Evolutionary conservation across 305 asterid species (phyloP).

Genomic region (Solanum hybrid): DNA sequence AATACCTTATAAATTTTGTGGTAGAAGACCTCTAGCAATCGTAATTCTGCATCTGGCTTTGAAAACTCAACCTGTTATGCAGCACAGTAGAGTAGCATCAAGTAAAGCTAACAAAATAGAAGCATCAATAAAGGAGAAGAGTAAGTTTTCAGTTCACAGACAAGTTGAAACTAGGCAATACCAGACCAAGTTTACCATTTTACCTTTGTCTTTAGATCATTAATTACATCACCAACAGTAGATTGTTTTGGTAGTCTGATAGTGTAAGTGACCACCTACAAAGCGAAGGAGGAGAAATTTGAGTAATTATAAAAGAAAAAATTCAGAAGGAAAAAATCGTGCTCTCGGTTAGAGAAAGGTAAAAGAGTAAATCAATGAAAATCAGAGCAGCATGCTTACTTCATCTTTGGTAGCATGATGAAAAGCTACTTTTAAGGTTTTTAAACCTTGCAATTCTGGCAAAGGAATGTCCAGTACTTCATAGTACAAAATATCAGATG

Average conservation of each 20-base stretch:
- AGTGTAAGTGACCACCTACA: constrained; percentile 60
- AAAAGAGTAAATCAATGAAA: not conserved
- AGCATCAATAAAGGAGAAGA: not conserved
- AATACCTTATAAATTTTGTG: constrained; percentile 57
- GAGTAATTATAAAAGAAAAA: not conserved
- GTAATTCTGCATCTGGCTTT: constrained; percentile 56
- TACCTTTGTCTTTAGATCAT: constrained; percentile 54
- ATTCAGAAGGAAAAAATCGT: not conserved
- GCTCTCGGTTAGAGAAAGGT: not conserved
- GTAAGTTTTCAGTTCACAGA: not conserved
- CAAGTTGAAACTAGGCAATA: not conserved
- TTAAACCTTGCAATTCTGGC: constrained; percentile 75
- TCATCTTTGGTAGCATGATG: constrained; percentile 60
- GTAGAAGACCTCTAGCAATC: constrained; percentile 62
- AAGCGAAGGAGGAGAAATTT: constrained; percentile 3
- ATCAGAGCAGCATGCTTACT: constrained; percentile 29
- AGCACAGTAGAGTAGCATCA: constrained; percentile 2
- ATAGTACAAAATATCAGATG: constrained; percentile 73
- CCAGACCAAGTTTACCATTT: not conserved
- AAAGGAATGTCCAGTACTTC: constrained; percentile 81
- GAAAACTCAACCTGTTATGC: constrained; percentile 51
- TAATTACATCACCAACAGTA: constrained; percentile 64
- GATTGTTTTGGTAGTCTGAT: constrained; percentile 71
- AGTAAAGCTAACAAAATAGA: constrained; percentile 10
- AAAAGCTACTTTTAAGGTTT: constrained; percentile 72